Percentiles rank a stretch among this genome's conserved stretches.
Evolutionary conservation across 108 stramenopile genomes (phyloP).

Genomic region (Nitzschia sp.): DNA sequence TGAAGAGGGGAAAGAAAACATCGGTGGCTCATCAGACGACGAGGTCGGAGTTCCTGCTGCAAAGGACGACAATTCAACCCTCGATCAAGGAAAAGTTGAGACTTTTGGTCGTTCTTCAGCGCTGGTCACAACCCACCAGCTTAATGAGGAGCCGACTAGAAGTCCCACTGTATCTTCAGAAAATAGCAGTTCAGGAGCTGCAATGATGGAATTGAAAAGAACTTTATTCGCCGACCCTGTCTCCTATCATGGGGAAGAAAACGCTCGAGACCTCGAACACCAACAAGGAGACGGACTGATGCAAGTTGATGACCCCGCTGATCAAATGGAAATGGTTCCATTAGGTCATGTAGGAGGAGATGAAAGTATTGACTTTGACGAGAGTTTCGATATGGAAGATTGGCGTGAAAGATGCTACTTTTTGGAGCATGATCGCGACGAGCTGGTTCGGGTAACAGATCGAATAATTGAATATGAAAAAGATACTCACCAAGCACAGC

Average conservation of each 20-base stretch:
- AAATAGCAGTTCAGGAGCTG: not conserved
- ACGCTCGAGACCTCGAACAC: not conserved
- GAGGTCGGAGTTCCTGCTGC: not conserved
- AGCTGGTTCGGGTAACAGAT: conserved; percentile 18
- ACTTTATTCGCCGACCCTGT: not conserved
- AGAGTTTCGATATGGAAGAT: conserved; percentile 7
- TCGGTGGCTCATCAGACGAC: not conserved
- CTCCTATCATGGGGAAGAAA: not conserved
- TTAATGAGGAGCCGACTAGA: not conserved
- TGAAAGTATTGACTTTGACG: not conserved
- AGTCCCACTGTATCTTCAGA: no score
- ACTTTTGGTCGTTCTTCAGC: not conserved
- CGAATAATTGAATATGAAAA: conserved; percentile 20
- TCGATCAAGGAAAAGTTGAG: not conserved
- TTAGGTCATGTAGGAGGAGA: not conserved
- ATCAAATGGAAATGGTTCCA: not conserved
- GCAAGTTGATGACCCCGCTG: not conserved
- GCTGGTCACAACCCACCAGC: not conserved
- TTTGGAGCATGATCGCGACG: conserved; percentile 24
- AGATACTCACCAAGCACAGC: conserved; percentile 2
- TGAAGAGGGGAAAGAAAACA: conserved; percentile 6
- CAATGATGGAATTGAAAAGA: not conserved
- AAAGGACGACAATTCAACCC: not conserved
- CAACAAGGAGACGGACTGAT: not conserved
- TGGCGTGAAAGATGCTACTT: conserved; percentile 21